Base-by-base conservation (phyloP, 1,284 basidiomycete species). In the Spongispora temasekensis region DNA sequence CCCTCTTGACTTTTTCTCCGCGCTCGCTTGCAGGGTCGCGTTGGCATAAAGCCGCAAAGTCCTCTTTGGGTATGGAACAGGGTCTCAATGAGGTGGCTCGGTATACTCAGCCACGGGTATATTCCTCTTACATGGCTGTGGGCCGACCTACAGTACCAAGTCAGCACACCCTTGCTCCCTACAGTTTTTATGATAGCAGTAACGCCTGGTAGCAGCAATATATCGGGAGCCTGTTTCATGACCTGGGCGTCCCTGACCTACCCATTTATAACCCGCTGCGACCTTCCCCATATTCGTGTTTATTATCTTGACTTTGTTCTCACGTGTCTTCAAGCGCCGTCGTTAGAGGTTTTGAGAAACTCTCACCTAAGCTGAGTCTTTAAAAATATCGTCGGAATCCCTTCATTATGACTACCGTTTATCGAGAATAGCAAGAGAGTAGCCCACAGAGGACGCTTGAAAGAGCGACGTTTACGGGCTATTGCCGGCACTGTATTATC, bases 401-500 rank as follows among this genome's bases (percentile, higher is more conserved):
- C 17, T 1, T 31, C n/a, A n/a, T n/a, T n/a, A n/a, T n/a, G n/a
- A 28, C 50, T 19, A 30, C 28, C 50, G 12, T 30, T 19, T 28
- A 30, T 64, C 52, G 34, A 55, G 51, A 56, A 10, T 27, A 19
- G 21, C 34, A 53, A 55, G 27, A 27, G 37, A 12, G 8, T 3
- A 21, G 5, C 53, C 35, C 37, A 37, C 25, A 21, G n/a, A 54
- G 44, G 23, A 32, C 13, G 17, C n/a, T 13, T 4, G 30, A 53
- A 56, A 56, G 27, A 15, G 46, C 48, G 55, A 66, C 48, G 35
- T 57, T 28, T 48, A 58, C 52, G 37, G 46, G 23, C 48, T 15
- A 31, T 34, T 73, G 23, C 73, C 69, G 71, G 60, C 68, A 69
- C 60, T 37, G 28, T n/a, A 54, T 55, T 57, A 34, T 19, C 60